Base-by-base conservation (phyloP, 148 eudicot genomes). In the Cornus suecica region DNA sequence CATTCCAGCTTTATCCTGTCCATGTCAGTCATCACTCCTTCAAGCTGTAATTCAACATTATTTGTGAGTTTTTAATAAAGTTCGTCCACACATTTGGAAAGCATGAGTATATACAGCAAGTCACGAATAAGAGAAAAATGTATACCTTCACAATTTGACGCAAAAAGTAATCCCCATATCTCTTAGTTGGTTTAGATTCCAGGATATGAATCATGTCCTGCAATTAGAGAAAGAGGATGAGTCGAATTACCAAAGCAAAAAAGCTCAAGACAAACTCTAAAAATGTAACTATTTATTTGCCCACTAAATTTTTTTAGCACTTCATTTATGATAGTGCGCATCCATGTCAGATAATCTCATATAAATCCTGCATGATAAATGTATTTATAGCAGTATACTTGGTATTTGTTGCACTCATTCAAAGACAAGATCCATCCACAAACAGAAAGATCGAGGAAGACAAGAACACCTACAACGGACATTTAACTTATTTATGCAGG, bases 111-210 rank as follows among this genome's bases (percentile, higher is more conserved):
- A 65, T 0, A 1, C 27, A 20, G 58, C 22, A 11, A 18, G 24
- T 22, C 4, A 1, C 4, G 26, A 18, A 27, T 10, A 66, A 41
- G 52, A 2, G 51, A 74, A 29, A 16, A 32, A 37, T 61, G 14
- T 30, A 28, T 79, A 95, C 99, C 94, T 95, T 93, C 61, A 84
- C 92, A 74, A 95, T 91, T 85, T 95, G 97, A 69, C 97, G 94
- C 87, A 93, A 65, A 76, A 93, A 91, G 83, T 88, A 91, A 84
- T 95, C 99, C 18, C 97, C 97, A 75, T 90, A 95, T 32, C 87
- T 83, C 85, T 92, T 95, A 25, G 87, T 74, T 76, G 94, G 84
- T 83, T 95, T 93, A 11, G 93, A 77, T 74, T 91, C 95, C 14
- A 88, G 87, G 34, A 89, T 87, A 75, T 87, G 88, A 76, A 94